These are phyloP conservation scores for Malassezia vespertilionis DNA, from an alignment of 1,284 basidiomycete genomes.

Conservation along the genomic window DNA sequence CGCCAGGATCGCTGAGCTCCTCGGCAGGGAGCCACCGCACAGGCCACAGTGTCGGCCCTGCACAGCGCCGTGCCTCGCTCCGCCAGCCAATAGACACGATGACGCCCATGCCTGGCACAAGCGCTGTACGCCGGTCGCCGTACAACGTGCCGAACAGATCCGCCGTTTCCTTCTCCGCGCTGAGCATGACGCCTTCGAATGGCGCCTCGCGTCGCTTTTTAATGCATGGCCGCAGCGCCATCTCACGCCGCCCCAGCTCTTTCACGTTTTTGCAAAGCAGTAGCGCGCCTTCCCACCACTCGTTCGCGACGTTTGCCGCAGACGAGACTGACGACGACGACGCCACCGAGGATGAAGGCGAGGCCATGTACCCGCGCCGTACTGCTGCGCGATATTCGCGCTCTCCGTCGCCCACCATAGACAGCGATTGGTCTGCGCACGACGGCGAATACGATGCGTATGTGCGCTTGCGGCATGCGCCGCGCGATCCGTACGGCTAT, in stretches of 20 bases:
- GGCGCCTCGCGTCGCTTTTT: neutral
- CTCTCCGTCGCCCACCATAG: slow-evolving; percentile 7
- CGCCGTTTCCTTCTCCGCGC: slow-evolving; percentile 1
- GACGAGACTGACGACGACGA: slow-evolving; percentile 44
- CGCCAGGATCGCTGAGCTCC: too few species aligned
- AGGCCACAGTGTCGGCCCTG: too few species aligned
- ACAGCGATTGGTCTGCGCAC: neutral
- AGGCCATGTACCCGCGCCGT: slow-evolving; percentile 5
- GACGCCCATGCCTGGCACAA: neutral
- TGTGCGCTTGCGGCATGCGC: neutral
- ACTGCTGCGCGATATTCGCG: neutral
- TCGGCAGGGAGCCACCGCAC: too few species aligned
- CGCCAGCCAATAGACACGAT: too few species aligned
- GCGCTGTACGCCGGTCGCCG: slow-evolving; percentile 6
- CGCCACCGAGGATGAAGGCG: slow-evolving; percentile 36
- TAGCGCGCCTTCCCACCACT: slow-evolving; percentile 18
- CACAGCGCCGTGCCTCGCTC: too few species aligned
- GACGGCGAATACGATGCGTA: neutral
- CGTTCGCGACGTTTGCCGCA: slow-evolving; percentile 23
- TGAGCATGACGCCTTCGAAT: slow-evolving; percentile 21
- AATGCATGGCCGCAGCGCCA: too few species aligned
- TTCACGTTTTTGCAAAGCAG: slow-evolving; percentile 5
- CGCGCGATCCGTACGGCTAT: neutral
- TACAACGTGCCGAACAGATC: slow-evolving; percentile 16
- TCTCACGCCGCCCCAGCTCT: too few species aligned